Base-by-base conservation (phyloP, 768 basidiomycete species). In the Suillus lakei region DNA sequence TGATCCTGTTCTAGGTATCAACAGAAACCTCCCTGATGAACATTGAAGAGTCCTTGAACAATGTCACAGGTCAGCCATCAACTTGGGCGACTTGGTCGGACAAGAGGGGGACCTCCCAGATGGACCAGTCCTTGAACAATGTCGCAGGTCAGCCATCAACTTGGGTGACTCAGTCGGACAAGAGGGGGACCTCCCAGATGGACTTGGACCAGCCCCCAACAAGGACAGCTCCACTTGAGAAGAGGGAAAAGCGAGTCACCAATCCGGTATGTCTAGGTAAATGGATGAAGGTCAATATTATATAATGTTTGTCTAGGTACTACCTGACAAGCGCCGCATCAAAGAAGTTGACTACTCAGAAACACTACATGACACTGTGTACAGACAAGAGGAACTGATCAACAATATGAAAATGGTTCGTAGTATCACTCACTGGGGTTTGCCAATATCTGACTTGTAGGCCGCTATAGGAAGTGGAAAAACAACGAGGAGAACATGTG, bases 281-380 rank as follows among this genome's bases (percentile, higher is more conserved):
- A 56, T 26, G 54, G 21, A 21, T 6, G 28, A 38, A 28, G 2
- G 0, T 56, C 5, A n/a, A 38, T 38, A 28, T 13, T 26, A n/a
- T 12, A 38, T 15, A 15, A 16, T 4, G 3, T 28, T 26, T 21
- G 7, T 30, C 26, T 28, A 32, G 54, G 26, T 44, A 1, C 43
- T 38, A 9, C 39, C 41, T 32, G 41, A 34, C 26, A 65, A 65
- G 41, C 55, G 41, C 41, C 26, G 21, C 30, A 26, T 41, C 28
- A 9, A 65, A 34, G 64, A 65, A 61, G 64, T 54, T 3, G 38
- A 61, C n/a, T 65, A 51, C 32, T 61, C 64, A 28, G 21, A 48
- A n/a, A 38, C 15, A 48, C 39, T 65, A 32, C 26, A 5, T 9
- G 3, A 54, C 18, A 30, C 21, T 18, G 16, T 65, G 48, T 54